Percentiles rank a stretch among this genome's conserved stretches.
Conservation (phyloP, 176 grass and related monocot genomes). For the Eremochloa ophiuroides region DNA sequence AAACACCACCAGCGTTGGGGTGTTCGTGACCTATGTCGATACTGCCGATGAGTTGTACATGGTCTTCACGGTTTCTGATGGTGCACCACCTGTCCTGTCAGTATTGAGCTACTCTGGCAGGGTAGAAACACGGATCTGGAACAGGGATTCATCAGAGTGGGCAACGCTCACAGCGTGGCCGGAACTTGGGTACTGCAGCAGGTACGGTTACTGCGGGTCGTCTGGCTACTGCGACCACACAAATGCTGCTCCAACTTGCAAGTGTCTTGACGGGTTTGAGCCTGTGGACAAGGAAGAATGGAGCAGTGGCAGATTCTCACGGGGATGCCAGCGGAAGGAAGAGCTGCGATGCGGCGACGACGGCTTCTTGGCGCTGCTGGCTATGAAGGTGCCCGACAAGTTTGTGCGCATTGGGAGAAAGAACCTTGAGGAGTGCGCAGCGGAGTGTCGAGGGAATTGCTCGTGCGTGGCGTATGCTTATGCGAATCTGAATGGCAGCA, state of each 20-base stretch:
- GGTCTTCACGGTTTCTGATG: background rate
- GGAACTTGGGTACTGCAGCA: background rate
- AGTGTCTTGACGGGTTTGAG: slow-evolving; percentile 25
- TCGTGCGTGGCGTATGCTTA: slow-evolving; percentile 53
- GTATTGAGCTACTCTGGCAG: slow-evolving; percentile 10
- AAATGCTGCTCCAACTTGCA: background rate
- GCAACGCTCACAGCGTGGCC: accelerated
- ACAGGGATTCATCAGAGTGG: background rate
- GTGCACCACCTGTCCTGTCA: background rate
- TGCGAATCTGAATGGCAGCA: background rate
- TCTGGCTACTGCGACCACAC: slow-evolving; percentile 3
- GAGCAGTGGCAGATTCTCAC: background rate
- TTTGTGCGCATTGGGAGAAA: slow-evolving; percentile 1
- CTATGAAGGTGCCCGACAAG: background rate
- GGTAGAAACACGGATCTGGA: background rate
- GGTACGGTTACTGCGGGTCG: background rate
- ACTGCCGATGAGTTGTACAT: background rate
- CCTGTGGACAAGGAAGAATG: background rate
- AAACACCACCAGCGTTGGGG: background rate
- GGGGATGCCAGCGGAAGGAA: background rate
- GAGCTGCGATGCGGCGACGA: background rate
- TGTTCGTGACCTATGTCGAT: background rate
- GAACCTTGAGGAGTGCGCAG: slow-evolving; percentile 19
- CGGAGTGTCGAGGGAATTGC: slow-evolving; percentile 40
- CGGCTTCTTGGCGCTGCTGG: background rate